phyloP scores from a whole-genome alignment of 441 rosid genomes.

The Erodium texanum region DNA sequence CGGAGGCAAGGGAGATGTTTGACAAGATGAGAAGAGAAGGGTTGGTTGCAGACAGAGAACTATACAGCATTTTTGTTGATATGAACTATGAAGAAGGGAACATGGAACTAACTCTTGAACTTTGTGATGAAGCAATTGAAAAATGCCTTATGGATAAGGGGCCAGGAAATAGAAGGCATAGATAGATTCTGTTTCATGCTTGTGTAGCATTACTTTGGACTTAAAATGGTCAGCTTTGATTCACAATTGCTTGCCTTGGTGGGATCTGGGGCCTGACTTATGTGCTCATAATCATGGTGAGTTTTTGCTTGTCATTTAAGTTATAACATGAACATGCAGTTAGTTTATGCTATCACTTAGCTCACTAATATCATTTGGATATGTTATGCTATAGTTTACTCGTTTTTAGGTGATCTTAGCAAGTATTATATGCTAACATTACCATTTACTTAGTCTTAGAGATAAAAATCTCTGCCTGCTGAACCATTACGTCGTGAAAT shows the following conservation, averaged over 20 bases:
- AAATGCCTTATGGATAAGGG: conserved; percentile 36
- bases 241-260: conserved; percentile 2
- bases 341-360: no score
- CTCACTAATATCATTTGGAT: no score
- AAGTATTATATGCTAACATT: background rate
- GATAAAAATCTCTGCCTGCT: conserved; percentile 15
- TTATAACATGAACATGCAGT: background rate
- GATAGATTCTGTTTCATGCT: conserved; percentile 9
- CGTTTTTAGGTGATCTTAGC: background rate
- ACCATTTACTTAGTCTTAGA: no score
- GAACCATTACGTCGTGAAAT: conserved; percentile 1
- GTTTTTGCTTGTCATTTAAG: background rate
- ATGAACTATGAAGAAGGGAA: conserved; percentile 52
- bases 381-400: background rate
- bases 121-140: conserved; percentile 76
- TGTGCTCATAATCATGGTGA: background rate
- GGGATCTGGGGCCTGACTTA: background rate
- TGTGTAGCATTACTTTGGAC: background rate
- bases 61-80: conserved; percentile 50
- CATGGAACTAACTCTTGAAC: conserved; percentile 47
- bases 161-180: conserved; percentile 27
- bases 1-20: conserved; percentile 62
- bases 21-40: conserved; percentile 67
- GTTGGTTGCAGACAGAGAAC: conserved; percentile 48
- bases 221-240: background rate